phyloP scores from a whole-genome alignment of 106 monocot species.

The Dendrobium officinale region DNA sequence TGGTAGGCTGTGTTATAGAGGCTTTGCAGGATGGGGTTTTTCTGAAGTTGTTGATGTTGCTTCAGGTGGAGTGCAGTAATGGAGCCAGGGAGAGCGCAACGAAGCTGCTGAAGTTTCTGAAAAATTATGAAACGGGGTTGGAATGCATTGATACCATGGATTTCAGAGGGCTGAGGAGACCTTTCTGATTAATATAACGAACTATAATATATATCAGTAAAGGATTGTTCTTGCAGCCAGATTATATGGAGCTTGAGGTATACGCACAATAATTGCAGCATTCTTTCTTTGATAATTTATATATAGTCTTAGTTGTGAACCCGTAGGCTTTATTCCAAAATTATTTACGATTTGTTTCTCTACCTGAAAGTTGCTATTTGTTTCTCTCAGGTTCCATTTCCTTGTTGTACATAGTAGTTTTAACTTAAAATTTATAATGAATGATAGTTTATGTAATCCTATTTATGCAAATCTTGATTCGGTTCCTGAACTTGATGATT shows the following conservation, averaged over 20 bases:
- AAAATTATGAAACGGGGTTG: conserved; percentile 11
- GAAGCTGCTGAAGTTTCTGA: conserved; percentile 35
- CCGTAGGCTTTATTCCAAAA: too few species aligned
- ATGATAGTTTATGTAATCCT: too few species aligned
- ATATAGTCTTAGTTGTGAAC: neutral
- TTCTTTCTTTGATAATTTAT: neutral
- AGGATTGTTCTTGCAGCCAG: too few species aligned
- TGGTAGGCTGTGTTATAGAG: conserved; percentile 13
- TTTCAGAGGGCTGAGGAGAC: conserved; percentile 36
- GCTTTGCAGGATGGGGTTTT: conserved; percentile 46
- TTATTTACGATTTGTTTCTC: too few species aligned
- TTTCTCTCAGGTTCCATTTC: too few species aligned
- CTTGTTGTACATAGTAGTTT: too few species aligned
- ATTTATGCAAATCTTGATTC: too few species aligned
- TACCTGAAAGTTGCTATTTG: too few species aligned
- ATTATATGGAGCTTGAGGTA: neutral
- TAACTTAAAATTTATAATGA: too few species aligned
- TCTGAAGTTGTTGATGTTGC: conserved; percentile 51
- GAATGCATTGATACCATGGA: conserved; percentile 36
- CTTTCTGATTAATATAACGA: conserved; percentile 10
- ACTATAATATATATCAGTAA: too few species aligned
- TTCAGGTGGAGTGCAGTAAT: conserved; percentile 39
- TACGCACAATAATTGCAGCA: neutral
- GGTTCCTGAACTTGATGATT: too few species aligned
- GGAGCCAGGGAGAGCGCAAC: conserved; percentile 38